Conservation (phyloP, 371 early-diverging fungal species). For the Batkoa obscura region DNA sequence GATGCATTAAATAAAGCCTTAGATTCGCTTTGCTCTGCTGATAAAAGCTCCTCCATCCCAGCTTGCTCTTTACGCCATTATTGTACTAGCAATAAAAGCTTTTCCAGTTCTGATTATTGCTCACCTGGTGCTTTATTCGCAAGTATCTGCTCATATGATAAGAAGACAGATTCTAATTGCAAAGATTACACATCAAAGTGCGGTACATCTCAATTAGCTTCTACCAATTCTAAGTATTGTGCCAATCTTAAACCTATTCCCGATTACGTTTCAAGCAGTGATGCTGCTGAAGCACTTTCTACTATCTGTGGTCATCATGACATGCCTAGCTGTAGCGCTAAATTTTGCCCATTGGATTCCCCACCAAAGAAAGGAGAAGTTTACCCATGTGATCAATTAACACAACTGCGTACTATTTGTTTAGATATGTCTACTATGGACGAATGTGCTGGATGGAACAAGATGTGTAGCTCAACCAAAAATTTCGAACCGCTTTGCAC, state of each 20-base stretch:
- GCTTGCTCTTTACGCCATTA: neutral
- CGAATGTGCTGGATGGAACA: neutral
- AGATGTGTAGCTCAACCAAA: neutral
- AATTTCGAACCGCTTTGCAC: constrained; percentile 1
- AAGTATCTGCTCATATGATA: neutral
- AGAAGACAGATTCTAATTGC: neutral
- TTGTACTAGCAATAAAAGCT: neutral
- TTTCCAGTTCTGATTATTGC: neutral
- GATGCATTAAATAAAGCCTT: neutral
- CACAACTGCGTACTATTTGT: neutral
- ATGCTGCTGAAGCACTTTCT: neutral
- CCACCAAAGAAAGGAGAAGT: neutral
- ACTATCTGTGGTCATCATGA: constrained; percentile 2
- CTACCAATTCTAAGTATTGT: neutral
- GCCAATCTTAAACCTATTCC: neutral
- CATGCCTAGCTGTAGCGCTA: neutral
- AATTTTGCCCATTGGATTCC: neutral
- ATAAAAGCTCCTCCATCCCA: neutral
- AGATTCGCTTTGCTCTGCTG: constrained; percentile 1
- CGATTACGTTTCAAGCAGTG: neutral
- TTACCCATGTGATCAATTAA: neutral
- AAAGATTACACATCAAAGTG: neutral
- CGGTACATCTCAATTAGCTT: neutral
- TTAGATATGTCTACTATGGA: neutral
- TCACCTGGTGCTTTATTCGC: neutral